These are phyloP conservation scores for Talaromyces sp. DNA, from an alignment of 2,329 filamentous ascomycete species.

Conservation along the genomic window DNA sequence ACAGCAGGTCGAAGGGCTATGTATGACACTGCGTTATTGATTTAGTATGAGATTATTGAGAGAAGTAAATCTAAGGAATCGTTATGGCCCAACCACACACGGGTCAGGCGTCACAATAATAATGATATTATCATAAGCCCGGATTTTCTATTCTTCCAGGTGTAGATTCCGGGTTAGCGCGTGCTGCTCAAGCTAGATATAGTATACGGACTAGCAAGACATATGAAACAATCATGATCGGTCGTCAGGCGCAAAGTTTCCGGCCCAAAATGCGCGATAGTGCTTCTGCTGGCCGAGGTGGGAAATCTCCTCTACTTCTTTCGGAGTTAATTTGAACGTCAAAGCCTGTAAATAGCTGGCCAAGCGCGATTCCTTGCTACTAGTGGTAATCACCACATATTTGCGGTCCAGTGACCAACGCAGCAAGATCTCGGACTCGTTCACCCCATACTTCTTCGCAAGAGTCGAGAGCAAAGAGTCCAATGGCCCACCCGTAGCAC, in stretches of 20 bases:
- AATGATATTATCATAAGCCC: too few relatives aligned
- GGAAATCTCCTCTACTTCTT: constrained; percentile 53
- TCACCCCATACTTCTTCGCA: constrained; percentile 59
- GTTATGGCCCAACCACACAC: too few relatives aligned
- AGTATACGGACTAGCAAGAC: too few relatives aligned
- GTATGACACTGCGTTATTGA: too few relatives aligned
- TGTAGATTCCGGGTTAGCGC: too few relatives aligned
- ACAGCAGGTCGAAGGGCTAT: too few relatives aligned
- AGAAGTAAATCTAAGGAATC: too few relatives aligned
- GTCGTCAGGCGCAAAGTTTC: constrained; percentile 45
- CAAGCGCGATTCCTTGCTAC: constrained; percentile 55
- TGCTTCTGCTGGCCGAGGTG: constrained; percentile 47
- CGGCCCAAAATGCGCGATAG: constrained; percentile 49
- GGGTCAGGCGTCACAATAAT: too few relatives aligned
- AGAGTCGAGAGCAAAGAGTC: constrained; percentile 49
- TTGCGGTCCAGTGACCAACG: constrained; percentile 61
- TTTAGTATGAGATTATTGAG: too few relatives aligned
- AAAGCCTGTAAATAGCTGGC: constrained; percentile 53
- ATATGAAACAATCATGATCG: constrained; percentile 18
- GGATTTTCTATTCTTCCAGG: neutral
- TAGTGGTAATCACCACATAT: constrained; percentile 56
- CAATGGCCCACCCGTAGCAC: constrained; percentile 52
- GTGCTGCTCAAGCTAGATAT: too few relatives aligned
- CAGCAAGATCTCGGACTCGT: constrained; percentile 52
- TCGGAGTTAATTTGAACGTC: constrained; percentile 56